These are phyloP conservation scores for Melastoma malabathricum DNA, from an alignment of 345 rosid genomes.

Conservation along the genomic window DNA sequence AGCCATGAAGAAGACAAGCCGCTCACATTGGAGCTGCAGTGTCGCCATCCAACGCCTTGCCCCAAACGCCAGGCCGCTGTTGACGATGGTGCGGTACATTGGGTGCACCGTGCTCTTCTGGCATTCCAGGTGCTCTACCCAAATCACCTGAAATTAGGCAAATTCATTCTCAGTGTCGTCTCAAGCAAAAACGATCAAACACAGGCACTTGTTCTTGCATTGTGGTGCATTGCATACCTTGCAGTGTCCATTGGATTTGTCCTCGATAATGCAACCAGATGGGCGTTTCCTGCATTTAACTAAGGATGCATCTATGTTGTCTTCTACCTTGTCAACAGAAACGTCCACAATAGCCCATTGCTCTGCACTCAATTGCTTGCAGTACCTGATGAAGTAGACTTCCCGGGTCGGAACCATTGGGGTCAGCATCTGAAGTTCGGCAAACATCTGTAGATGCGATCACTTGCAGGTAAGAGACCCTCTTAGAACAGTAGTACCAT, in stretches of 20 bases:
- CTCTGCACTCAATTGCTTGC: constrained; percentile 68
- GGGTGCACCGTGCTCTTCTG: constrained; percentile 56
- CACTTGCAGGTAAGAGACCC: too few species aligned
- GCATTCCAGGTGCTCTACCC: constrained; percentile 94
- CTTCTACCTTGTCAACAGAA: constrained; percentile 70
- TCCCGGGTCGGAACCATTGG: constrained; percentile 90
- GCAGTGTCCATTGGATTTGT: constrained; percentile 84
- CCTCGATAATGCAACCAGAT: constrained; percentile 91
- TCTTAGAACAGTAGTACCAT: too few species aligned
- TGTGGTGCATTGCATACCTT: constrained; percentile 24
- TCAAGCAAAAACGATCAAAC: too few species aligned
- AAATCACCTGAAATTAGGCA: constrained; percentile 42
- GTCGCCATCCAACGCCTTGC: constrained; percentile 90
- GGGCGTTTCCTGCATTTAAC: constrained; percentile 85
- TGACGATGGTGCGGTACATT: constrained; percentile 62
- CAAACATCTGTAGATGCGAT: constrained; percentile 63
- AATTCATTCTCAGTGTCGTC: too few species aligned
- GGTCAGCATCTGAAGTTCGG: constrained; percentile 88
- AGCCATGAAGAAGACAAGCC: constrained; percentile 96
- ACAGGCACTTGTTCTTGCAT: background rate
- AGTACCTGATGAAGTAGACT: constrained; percentile 70
- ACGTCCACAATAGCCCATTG: constrained; percentile 94
- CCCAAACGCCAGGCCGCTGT: constrained; percentile 83
- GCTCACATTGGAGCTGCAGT: constrained; percentile 78
- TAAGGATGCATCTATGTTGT: constrained; percentile 68